These are phyloP conservation scores for Crithidia bombi DNA, from an alignment of 208 protist species.

Conservation along the genomic window DNA sequence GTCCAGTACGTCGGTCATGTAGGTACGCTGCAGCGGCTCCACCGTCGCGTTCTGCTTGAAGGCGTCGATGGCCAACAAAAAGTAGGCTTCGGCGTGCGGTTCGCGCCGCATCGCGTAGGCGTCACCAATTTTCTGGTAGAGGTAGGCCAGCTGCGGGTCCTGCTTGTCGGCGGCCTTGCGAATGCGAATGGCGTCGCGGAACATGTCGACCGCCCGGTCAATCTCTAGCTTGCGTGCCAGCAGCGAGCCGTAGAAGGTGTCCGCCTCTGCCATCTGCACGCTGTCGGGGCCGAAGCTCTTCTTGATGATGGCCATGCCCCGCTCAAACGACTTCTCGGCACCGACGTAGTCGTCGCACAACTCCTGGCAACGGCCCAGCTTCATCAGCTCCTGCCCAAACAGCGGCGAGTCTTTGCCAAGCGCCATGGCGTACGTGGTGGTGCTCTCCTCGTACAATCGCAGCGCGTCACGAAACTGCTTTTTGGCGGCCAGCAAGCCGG, in stretches of 20 bases:
- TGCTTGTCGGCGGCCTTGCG: slow-evolving; percentile 65
- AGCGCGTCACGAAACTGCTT: slow-evolving; percentile 86
- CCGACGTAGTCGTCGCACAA: slow-evolving; percentile 70
- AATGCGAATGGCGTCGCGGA: slow-evolving; percentile 78
- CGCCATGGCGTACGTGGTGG: slow-evolving; percentile 61
- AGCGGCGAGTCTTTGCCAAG: slow-evolving; percentile 82
- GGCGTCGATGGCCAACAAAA: slow-evolving; percentile 80
- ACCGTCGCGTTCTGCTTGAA: slow-evolving; percentile 78
- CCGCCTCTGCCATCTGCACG: slow-evolving; percentile 76
- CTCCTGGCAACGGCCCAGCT: slow-evolving; percentile 83
- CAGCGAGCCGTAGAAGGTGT: slow-evolving; percentile 76
- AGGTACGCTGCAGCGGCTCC: slow-evolving; percentile 84
- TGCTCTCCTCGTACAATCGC: slow-evolving; percentile 83
- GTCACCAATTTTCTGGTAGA: slow-evolving; percentile 90
- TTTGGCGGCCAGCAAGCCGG: slow-evolving; percentile 69
- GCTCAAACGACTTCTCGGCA: slow-evolving; percentile 75
- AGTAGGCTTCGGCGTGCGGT: slow-evolving; percentile 87
- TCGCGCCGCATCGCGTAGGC: slow-evolving; percentile 83
- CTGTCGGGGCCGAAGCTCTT: slow-evolving; percentile 70
- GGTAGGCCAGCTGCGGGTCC: slow-evolving; percentile 83
- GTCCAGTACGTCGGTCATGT: slow-evolving; percentile 89
- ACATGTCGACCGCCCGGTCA: slow-evolving; percentile 59
- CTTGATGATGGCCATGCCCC: slow-evolving; percentile 66
- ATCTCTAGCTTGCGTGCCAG: slow-evolving; percentile 71
- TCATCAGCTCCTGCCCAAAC: slow-evolving; percentile 81